A percentile compares a stretch with the other conserved stretches of the same genome.
Conservation (phyloP, 2,329 filamentous ascomycete genomes). For the Fusarium ambrosium region DNA sequence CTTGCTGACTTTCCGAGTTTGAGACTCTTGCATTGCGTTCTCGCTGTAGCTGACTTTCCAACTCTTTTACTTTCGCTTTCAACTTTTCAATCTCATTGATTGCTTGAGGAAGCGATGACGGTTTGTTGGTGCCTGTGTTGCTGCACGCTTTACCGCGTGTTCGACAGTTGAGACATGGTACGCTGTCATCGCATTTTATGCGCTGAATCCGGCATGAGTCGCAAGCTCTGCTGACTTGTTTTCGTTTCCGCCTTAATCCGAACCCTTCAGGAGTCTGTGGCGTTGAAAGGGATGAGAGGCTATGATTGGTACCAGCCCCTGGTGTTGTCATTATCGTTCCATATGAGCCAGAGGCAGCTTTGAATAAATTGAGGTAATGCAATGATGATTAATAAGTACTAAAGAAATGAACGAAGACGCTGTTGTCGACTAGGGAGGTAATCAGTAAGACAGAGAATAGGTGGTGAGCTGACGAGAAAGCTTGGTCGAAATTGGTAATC, state of each 20-base stretch:
- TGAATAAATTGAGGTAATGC: too few relatives aligned
- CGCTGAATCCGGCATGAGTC: conserved; percentile 24
- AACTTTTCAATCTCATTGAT: background rate
- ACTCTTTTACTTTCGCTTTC: background rate
- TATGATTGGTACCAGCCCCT: background rate
- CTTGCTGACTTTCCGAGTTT: background rate
- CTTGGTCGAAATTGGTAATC: background rate
- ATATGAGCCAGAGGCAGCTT: too few relatives aligned
- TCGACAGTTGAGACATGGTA: conserved; percentile 26
- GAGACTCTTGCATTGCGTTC: background rate
- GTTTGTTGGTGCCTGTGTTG: background rate
- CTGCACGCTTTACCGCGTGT: background rate
- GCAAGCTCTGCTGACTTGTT: conserved; percentile 32
- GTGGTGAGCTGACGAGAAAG: background rate
- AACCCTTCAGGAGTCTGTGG: background rate
- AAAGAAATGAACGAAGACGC: background rate
- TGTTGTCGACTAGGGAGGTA: background rate
- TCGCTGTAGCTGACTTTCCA: background rate
- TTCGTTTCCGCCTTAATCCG: conserved; percentile 23
- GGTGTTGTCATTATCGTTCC: background rate
- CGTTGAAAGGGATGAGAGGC: background rate
- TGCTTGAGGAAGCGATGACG: background rate
- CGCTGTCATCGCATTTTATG: conserved; percentile 28
- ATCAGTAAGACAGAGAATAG: background rate
- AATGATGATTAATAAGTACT: too few relatives aligned